phyloP scores from a whole-genome alignment of 352 stramenopile genomes.

The Globisporangium nagaii region DNA sequence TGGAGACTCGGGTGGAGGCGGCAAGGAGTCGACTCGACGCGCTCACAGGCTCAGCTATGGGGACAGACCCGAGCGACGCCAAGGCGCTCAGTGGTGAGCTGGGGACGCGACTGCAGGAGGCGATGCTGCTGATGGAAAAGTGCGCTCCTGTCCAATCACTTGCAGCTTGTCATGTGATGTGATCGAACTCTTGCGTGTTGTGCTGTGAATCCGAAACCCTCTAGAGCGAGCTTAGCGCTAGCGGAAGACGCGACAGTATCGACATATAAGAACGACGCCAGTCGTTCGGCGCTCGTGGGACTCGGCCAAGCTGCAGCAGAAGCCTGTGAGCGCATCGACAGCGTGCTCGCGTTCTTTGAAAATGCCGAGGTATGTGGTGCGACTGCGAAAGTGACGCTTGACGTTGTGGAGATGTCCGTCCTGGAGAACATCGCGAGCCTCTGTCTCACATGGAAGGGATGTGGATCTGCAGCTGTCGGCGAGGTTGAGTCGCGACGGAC shows the following conservation, averaged over 20 bases:
- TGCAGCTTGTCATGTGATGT: neutral
- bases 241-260: slow-evolving; percentile 23
- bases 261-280: slow-evolving; percentile 9
- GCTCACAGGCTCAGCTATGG: neutral
- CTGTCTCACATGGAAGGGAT: neutral
- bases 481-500: slow-evolving; percentile 6
- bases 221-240: slow-evolving; percentile 25
- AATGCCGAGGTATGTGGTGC: slow-evolving; percentile 27
- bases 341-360: slow-evolving; percentile 32
- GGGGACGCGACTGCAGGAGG: slow-evolving; percentile 17
- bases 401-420: too few relatives aligned
- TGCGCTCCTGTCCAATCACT: too few relatives aligned
- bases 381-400: neutral
- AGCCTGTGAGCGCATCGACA: slow-evolving; percentile 23
- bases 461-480: slow-evolving; percentile 2
- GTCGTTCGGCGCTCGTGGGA: slow-evolving; percentile 18
- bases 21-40: slow-evolving; percentile 7
- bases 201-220: too few relatives aligned
- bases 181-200: neutral
- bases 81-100: slow-evolving; percentile 26
- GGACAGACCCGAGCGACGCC: slow-evolving; percentile 4
- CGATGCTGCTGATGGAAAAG: slow-evolving; percentile 24
- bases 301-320: slow-evolving; percentile 21
- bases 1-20: slow-evolving; percentile 12
- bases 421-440: neutral